Conservation (phyloP, 2,329 filamentous ascomycete genomes). For the Pestalotiopsis sp. region DNA sequence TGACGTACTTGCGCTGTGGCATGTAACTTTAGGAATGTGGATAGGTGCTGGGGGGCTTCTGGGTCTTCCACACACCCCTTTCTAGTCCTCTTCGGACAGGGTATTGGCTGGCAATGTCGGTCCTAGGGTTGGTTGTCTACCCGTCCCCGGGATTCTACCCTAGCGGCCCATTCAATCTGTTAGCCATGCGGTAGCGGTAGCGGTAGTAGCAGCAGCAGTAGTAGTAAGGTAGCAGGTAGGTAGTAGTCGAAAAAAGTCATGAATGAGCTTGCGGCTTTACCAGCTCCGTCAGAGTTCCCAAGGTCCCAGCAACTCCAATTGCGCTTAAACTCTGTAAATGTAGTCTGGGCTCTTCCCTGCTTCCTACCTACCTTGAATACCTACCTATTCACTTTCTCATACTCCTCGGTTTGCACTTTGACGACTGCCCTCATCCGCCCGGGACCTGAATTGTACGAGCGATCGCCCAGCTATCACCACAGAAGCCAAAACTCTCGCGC, state of each 20-base stretch:
- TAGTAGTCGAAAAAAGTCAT: too few relatives aligned
- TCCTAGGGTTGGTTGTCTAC: constrained; percentile 14
- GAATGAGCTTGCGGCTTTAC: constrained; percentile 3
- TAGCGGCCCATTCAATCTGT: constrained; percentile 10
- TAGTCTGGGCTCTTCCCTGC: constrained; percentile 1
- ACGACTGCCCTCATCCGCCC: constrained; percentile 18
- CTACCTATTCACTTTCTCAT: background rate
- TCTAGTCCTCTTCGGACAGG: background rate
- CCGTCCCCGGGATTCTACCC: constrained; percentile 13
- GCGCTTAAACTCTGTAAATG: constrained; percentile 7
- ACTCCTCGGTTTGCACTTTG: constrained; percentile 5
- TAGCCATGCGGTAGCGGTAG: background rate
- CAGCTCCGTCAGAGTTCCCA: constrained; percentile 4
- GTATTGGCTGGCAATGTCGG: constrained; percentile 10
- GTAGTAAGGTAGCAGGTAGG: too few relatives aligned
- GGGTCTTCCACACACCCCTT: background rate
- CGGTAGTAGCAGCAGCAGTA: too few relatives aligned
- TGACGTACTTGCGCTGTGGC: background rate
- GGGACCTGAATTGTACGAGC: constrained; percentile 15
- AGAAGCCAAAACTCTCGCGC: too few relatives aligned
- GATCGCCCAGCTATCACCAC: constrained; percentile 9
- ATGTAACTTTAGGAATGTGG: background rate
- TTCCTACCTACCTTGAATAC: background rate
- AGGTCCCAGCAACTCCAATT: constrained; percentile 17
- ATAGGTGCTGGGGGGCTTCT: background rate